phyloP scores from a whole-genome alignment of 352 stramenopile species.

The Aphanomyces cochlioides region DNA sequence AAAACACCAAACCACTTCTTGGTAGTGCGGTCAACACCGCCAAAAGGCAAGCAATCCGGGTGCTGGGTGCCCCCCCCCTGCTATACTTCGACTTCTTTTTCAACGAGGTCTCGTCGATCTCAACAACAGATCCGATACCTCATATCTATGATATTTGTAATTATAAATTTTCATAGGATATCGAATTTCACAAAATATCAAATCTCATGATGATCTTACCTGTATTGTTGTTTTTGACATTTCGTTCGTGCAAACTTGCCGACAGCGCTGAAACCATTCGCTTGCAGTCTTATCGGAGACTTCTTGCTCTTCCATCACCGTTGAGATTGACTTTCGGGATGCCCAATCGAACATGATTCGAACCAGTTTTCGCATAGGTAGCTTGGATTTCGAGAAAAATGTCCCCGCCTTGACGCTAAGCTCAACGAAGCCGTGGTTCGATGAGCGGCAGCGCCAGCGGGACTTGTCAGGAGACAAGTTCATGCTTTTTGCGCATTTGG shows the following conservation, averaged over 20 bases:
- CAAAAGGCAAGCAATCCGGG: too few species aligned
- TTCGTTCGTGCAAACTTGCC: neutral
- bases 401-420: slow-evolving; percentile 1
- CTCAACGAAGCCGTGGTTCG: neutral
- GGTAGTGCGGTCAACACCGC: too few species aligned
- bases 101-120: too few species aligned
- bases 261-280: neutral
- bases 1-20: too few species aligned
- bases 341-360: slow-evolving; percentile 6
- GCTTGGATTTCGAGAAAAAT: neutral
- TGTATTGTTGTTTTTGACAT: neutral
- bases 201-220: too few species aligned
- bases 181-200: too few species aligned
- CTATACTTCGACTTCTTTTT: too few species aligned
- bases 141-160: too few species aligned
- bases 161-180: too few species aligned
- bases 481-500: slow-evolving; percentile 7
- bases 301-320: neutral
- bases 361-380: neutral
- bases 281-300: neutral
- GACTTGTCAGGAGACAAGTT: neutral
- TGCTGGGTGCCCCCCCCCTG: too few species aligned
- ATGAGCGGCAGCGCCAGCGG: neutral
- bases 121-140: too few species aligned
- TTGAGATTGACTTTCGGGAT: neutral